phyloP scores from a whole-genome alignment of 805 yeast species.

The Candida silvicultrix region DNA sequence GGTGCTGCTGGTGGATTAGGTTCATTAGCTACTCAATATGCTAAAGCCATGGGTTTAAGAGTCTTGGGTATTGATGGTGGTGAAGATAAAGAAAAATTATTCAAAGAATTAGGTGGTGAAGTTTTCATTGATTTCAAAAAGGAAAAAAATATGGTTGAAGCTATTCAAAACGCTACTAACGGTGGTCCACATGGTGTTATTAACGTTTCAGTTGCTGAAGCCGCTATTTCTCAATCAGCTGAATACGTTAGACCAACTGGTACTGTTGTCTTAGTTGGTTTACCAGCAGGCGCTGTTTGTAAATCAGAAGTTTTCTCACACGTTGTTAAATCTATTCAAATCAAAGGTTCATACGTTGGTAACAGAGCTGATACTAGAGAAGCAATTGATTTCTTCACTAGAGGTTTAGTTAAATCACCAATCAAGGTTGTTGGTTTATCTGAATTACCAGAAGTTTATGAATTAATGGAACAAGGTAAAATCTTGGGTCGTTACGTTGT shows the following conservation, averaged over 20 bases:
- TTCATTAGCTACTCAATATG: constrained; percentile 67
- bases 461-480: constrained; percentile 77
- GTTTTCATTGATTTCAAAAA: constrained; percentile 52
- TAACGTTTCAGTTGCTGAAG: constrained; percentile 69
- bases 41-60: constrained; percentile 70
- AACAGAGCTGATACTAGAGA: constrained; percentile 83
- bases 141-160: constrained; percentile 48
- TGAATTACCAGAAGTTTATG: constrained; percentile 60
- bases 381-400: constrained; percentile 67
- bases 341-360: constrained; percentile 83
- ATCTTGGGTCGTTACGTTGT: constrained; percentile 86
- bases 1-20: constrained; percentile 85
- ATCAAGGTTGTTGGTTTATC: constrained; percentile 73
- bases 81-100: constrained; percentile 49
- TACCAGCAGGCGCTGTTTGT: constrained; percentile 76
- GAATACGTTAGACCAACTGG: constrained; percentile 61
- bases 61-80: constrained; percentile 71
- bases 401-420: constrained; percentile 69
- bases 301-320: constrained; percentile 64
- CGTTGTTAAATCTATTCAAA: constrained; percentile 65
- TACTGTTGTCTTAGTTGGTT: constrained; percentile 65
- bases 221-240: constrained; percentile 56
- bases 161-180: constrained; percentile 47
- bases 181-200: constrained; percentile 78
- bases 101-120: constrained; percentile 60